Conservation (phyloP, 2,329 filamentous ascomycete species). For the Chrysosporium keratinophilum region DNA sequence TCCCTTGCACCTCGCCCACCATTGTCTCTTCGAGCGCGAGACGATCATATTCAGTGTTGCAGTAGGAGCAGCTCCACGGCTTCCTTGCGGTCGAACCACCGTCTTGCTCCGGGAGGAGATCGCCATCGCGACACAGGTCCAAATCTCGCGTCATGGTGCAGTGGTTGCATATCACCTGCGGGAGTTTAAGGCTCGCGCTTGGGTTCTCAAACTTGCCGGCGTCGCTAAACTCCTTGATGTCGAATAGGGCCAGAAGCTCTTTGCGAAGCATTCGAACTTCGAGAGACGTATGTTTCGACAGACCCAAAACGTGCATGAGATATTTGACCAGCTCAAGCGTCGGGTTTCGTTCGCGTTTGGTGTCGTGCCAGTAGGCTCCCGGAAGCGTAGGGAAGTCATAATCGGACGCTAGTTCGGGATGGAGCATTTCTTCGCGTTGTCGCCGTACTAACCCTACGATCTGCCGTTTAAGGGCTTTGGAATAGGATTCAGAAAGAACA, state of each 20-base stretch:
- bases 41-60: slow-evolving; percentile 64
- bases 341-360: slow-evolving; percentile 58
- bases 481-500: slow-evolving; percentile 70
- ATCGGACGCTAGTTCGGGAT: slow-evolving; percentile 76
- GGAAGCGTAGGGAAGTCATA: slow-evolving; percentile 74
- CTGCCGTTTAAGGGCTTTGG: slow-evolving; percentile 81
- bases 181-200: slow-evolving; percentile 59
- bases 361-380: slow-evolving; percentile 34
- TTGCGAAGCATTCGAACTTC: slow-evolving; percentile 82
- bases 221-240: slow-evolving; percentile 84
- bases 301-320: slow-evolving; percentile 80
- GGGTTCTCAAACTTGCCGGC: slow-evolving; percentile 86
- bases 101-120: slow-evolving; percentile 52
- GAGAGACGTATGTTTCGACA: slow-evolving; percentile 82
- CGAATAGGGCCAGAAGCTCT: slow-evolving; percentile 79
- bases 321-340: slow-evolving; percentile 84
- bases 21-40: slow-evolving; percentile 74
- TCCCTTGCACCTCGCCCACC: slow-evolving; percentile 62
- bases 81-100: slow-evolving; percentile 27
- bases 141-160: slow-evolving; percentile 84
- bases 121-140: slow-evolving; percentile 83
- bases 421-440: slow-evolving; percentile 78
- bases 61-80: slow-evolving; percentile 68
- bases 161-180: slow-evolving; percentile 73
- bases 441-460: slow-evolving; percentile 70